Evolutionary conservation across 805 yeast genomes (phyloP).

Genomic region (Kodamaea fukazawae): DNA sequence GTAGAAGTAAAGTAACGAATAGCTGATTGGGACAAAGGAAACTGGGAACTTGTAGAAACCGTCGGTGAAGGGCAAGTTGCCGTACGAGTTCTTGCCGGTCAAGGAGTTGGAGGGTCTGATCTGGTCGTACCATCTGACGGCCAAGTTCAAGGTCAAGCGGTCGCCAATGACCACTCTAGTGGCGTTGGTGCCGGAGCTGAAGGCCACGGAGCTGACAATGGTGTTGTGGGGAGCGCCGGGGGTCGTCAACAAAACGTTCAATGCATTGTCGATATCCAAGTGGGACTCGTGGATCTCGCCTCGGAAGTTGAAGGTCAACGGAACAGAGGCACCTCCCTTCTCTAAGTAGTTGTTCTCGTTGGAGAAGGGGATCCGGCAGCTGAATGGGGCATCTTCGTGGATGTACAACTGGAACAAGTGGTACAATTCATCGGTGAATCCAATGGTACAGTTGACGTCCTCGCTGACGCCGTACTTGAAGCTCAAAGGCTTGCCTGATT

Average conservation of each 20-base stretch:
- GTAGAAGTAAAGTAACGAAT: conserved; percentile 17
- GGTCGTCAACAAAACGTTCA: conserved; percentile 51
- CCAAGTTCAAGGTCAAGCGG: conserved; percentile 51
- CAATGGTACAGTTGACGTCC: conserved; percentile 58
- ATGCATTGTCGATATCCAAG: conserved; percentile 57
- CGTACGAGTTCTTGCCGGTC: conserved; percentile 6
- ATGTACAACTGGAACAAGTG: conserved; percentile 73
- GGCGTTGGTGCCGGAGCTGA: conserved; percentile 59
- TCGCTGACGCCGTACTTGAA: conserved; percentile 52
- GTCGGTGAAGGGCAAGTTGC: conserved; percentile 33
- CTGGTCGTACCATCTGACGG: conserved; percentile 54
- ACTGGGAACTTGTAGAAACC: conserved; percentile 42
- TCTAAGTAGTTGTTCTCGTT: conserved; percentile 41
- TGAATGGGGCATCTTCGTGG: conserved; percentile 74
- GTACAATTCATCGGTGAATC: conserved; percentile 60
- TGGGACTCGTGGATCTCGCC: conserved; percentile 68
- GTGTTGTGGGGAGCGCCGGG: conserved; percentile 34
- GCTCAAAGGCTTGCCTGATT: conserved; percentile 58
- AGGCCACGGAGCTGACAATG: conserved; percentile 55
- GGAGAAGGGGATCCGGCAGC: conserved; percentile 60
- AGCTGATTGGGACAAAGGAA: conserved; percentile 27
- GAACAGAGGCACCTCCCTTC: conserved; percentile 48
- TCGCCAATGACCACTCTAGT: conserved; percentile 68
- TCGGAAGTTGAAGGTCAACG: conserved; percentile 60
- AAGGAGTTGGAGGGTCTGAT: conserved; percentile 20